Percentiles rank a stretch among this genome's conserved stretches.
Evolutionary conservation across 495 filamentous ascomycete species (phyloP).

Genomic region (Trichocladium antarcticum): DNA sequence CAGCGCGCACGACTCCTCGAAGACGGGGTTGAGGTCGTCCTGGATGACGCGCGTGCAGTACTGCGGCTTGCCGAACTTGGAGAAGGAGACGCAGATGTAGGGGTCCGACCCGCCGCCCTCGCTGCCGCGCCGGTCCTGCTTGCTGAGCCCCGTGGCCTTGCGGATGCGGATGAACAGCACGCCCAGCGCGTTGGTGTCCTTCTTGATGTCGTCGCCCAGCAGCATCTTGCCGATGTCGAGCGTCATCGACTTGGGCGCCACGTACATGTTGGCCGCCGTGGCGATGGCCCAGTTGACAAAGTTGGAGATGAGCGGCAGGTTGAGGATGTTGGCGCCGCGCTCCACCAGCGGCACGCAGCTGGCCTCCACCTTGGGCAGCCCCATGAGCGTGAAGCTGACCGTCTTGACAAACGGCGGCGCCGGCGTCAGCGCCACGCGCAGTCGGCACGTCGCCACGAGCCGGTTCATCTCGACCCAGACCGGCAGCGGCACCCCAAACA

Average conservation of each 20-base stretch:
- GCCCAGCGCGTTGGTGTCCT: constrained; percentile 75
- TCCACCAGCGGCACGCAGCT: constrained; percentile 88
- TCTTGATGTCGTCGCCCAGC: constrained; percentile 78
- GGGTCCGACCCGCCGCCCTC: constrained; percentile 87
- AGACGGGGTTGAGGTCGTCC: constrained; percentile 87
- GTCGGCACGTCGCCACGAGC: constrained; percentile 73
- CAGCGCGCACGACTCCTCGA: constrained; percentile 81
- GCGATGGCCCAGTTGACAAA: constrained; percentile 96
- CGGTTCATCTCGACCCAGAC: constrained; percentile 82
- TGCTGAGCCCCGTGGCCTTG: constrained; percentile 73
- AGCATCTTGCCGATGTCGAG: constrained; percentile 85
- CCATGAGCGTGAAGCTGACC: constrained; percentile 87
- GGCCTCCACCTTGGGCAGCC: constrained; percentile 75
- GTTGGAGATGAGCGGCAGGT: constrained; percentile 84
- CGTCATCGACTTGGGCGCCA: constrained; percentile 91
- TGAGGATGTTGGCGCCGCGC: constrained; percentile 80
- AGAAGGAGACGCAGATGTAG: constrained; percentile 62
- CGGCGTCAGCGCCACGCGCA: constrained; percentile 75
- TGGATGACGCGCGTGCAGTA: constrained; percentile 93
- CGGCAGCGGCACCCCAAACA: constrained; percentile 81
- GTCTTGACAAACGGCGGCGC: constrained; percentile 86
- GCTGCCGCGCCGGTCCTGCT: constrained; percentile 77
- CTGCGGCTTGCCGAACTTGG: constrained; percentile 94
- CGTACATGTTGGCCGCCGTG: constrained; percentile 77
- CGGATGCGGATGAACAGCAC: constrained; percentile 87